These are phyloP conservation scores for Rhodotorula graminis DNA, from an alignment of 768 basidiomycete genomes.

Conservation along the genomic window DNA sequence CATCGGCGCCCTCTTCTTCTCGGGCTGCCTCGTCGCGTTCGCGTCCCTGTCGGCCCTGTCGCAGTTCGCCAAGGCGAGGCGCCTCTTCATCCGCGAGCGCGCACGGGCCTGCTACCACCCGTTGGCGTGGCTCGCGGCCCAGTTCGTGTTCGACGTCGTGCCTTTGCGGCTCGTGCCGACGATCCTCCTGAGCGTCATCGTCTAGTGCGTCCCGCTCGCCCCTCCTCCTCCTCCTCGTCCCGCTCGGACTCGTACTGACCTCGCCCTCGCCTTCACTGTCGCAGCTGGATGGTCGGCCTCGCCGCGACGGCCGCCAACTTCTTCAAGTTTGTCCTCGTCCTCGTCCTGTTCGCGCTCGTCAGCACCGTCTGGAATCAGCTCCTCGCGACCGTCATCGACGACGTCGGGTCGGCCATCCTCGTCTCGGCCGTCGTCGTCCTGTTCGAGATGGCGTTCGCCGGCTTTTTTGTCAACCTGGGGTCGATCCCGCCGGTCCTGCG, in stretches of 20 bases:
- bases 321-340: slow-evolving; percentile 91
- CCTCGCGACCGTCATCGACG: slow-evolving; percentile 72
- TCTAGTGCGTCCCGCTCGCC: slow-evolving; percentile 53
- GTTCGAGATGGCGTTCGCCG: slow-evolving; percentile 64
- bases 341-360: slow-evolving; percentile 74
- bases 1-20: slow-evolving; percentile 90
- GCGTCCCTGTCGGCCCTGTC: slow-evolving; percentile 83
- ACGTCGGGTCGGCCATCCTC: slow-evolving; percentile 86
- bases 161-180: slow-evolving; percentile 85
- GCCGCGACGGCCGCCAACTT: slow-evolving; percentile 69
- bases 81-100: slow-evolving; percentile 83
- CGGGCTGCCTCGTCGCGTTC: slow-evolving; percentile 86
- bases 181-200: slow-evolving; percentile 72
- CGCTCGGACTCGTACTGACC: slow-evolving; percentile 1
- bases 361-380: slow-evolving; percentile 95
- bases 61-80: slow-evolving; percentile 75
- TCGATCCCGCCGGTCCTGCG: slow-evolving; percentile 83
- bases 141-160: slow-evolving; percentile 80
- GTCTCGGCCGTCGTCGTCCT: slow-evolving; percentile 58
- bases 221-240: slow-evolving; percentile 9
- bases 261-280: slow-evolving; percentile 52
- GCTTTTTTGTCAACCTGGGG: slow-evolving; percentile 83
- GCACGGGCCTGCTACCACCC: slow-evolving; percentile 83
- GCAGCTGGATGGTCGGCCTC: slow-evolving; percentile 93
- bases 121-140: slow-evolving; percentile 82